phyloP scores from a whole-genome alignment of 2,329 filamentous ascomycete species.

The Metarhizium album region DNA sequence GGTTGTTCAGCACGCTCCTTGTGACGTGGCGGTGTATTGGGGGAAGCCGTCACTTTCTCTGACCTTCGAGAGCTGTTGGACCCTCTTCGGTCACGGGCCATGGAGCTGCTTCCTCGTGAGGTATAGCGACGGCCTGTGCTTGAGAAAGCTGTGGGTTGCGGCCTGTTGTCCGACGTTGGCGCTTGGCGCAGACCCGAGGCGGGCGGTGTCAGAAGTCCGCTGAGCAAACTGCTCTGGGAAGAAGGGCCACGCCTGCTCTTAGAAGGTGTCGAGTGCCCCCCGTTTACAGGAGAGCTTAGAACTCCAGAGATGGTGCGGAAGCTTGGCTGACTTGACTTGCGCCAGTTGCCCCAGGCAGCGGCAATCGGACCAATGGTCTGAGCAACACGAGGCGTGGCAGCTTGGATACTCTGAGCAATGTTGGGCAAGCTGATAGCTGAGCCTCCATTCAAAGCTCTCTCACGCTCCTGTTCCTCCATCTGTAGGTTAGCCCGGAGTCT shows the following conservation, averaged over 20 bases:
- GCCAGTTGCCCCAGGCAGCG: slow-evolving; percentile 97
- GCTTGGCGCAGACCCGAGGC: slow-evolving; percentile 59
- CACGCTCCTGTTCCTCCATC: slow-evolving; percentile 95
- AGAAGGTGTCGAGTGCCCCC: slow-evolving; percentile 46
- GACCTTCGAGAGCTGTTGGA: slow-evolving; percentile 25
- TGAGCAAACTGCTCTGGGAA: slow-evolving; percentile 52
- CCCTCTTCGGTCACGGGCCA: slow-evolving; percentile 16
- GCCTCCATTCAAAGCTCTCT: slow-evolving; percentile 65
- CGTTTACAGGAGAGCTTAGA: slow-evolving; percentile 31
- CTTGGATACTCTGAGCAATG: slow-evolving; percentile 66
- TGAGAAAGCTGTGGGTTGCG: slow-evolving; percentile 50
- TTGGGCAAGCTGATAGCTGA: slow-evolving; percentile 60
- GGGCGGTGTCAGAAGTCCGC: slow-evolving; percentile 83
- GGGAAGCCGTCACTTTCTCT: slow-evolving; percentile 27
- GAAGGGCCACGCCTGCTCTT: slow-evolving; percentile 42
- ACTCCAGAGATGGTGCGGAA: slow-evolving; percentile 38
- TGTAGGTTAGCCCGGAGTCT: slow-evolving; percentile 88
- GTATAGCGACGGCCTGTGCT: slow-evolving; percentile 49
- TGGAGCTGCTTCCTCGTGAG: slow-evolving; percentile 25
- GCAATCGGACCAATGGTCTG: slow-evolving; percentile 66
- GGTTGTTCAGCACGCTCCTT: slow-evolving; percentile 29
- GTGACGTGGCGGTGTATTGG: slow-evolving; percentile 33
- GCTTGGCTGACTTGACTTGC: slow-evolving; percentile 51
- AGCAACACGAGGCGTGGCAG: slow-evolving; percentile 71
- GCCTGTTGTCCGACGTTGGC: slow-evolving; percentile 30